These are phyloP conservation scores for Scenedesmus sp. DNA, from an alignment of 163 green algal genomes.

Conservation along the genomic window DNA sequence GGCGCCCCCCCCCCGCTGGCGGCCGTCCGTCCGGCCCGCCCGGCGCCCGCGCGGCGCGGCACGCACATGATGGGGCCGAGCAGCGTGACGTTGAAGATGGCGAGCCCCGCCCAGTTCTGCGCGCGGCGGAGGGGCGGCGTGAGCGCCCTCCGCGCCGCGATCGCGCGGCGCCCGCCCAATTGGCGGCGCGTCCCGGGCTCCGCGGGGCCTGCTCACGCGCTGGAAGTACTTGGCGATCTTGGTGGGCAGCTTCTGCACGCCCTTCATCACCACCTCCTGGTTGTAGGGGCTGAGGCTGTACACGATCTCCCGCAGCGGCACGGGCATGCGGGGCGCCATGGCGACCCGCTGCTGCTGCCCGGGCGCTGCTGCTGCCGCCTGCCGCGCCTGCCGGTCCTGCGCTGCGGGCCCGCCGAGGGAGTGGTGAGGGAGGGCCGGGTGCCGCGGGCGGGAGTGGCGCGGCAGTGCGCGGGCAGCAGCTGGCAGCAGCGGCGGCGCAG, in stretches of 20 bases:
- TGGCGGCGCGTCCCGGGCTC: not conserved
- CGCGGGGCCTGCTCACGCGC: conserved; percentile 21
- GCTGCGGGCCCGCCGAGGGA: too few species aligned
- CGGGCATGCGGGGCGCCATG: conserved; percentile 36
- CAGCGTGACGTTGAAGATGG: conserved; percentile 41
- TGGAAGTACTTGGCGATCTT: conserved; percentile 49
- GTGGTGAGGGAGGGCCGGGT: too few species aligned
- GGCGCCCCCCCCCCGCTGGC: too few species aligned
- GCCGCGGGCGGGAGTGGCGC: too few species aligned
- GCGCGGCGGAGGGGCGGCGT: not conserved
- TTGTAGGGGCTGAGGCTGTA: conserved; percentile 47
- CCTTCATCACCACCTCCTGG: conserved; percentile 43
- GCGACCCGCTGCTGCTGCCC: not conserved
- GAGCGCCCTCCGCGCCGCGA: not conserved
- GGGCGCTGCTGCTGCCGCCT: too few species aligned
- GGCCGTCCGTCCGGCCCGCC: too few species aligned
- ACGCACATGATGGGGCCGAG: conserved; percentile 44
- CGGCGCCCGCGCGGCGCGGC: too few species aligned
- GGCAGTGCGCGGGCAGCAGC: too few species aligned
- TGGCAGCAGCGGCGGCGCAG: too few species aligned
- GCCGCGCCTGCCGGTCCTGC: too few species aligned
- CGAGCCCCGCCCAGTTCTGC: conserved; percentile 29
- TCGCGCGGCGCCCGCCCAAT: not conserved
- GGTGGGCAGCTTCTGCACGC: conserved; percentile 34
- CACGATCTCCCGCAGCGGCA: conserved; percentile 45